A percentile compares a stretch with the other conserved stretches of the same genome.
Evolutionary conservation across 2,329 filamentous ascomycete species (phyloP).

Genomic region (Pyricularia grisea): DNA sequence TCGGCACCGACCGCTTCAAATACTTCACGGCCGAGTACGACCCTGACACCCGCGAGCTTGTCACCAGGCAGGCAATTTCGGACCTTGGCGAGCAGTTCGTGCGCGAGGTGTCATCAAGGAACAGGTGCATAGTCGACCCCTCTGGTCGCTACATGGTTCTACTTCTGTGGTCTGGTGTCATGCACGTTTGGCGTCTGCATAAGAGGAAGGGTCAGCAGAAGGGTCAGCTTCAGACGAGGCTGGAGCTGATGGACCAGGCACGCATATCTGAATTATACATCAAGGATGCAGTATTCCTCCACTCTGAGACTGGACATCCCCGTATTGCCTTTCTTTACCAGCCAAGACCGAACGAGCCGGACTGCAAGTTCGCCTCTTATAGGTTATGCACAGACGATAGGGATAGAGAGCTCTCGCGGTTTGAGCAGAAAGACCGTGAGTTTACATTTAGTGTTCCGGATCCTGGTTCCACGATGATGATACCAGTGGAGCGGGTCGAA

Average conservation of each 20-base stretch:
- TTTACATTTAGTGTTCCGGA: constrained; percentile 44
- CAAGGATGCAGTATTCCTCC: constrained; percentile 46
- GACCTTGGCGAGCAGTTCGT: constrained; percentile 50
- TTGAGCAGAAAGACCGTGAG: constrained; percentile 49
- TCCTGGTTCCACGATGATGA: constrained; percentile 48
- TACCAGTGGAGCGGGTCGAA: constrained; percentile 47
- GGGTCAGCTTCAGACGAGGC: constrained; percentile 21
- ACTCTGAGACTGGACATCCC: constrained; percentile 48
- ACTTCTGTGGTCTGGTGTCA: constrained; percentile 51
- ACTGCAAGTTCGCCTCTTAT: constrained; percentile 49
- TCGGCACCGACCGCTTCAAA: constrained; percentile 81
- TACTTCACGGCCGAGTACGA: constrained; percentile 92
- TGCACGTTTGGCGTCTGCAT: constrained; percentile 44
- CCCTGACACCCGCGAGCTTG: constrained; percentile 36
- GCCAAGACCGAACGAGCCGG: constrained; percentile 37
- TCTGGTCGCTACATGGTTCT: constrained; percentile 52
- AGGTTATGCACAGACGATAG: constrained; percentile 49
- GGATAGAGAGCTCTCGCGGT: constrained; percentile 41
- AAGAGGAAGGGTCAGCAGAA: constrained; percentile 28
- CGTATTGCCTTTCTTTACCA: constrained; percentile 51
- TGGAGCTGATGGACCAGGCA: constrained; percentile 44
- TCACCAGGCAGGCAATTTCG: constrained; percentile 39
- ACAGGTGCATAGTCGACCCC: constrained; percentile 77
- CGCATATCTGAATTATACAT: constrained; percentile 51
- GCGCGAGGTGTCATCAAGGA: constrained; percentile 73